Conservation (phyloP, 1,284 basidiomycete species). For the Pisolithus thermaeus region DNA sequence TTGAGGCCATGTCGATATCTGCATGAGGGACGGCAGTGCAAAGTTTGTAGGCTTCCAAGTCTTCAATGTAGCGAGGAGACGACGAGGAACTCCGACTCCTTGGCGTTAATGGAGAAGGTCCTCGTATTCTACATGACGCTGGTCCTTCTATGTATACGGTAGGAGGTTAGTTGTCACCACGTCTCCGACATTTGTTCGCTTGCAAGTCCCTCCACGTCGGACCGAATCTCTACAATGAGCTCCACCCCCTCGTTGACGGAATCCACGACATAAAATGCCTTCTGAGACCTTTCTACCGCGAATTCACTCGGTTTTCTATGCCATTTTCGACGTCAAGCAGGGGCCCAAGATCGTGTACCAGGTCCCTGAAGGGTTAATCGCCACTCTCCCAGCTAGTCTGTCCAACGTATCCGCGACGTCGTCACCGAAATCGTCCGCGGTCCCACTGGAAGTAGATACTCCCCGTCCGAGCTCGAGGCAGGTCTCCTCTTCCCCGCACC, state of each 20-base stretch:
- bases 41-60: too few species aligned
- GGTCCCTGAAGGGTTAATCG: conserved; percentile 83
- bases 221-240: too few species aligned
- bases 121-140: too few species aligned
- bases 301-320: conserved; percentile 84
- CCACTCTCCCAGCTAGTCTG: conserved; percentile 31
- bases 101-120: too few species aligned
- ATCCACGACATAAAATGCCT: conserved; percentile 32
- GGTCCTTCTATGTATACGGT: too few species aligned
- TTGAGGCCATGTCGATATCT: conserved; percentile 2
- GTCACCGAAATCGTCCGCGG: conserved; percentile 43
- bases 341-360: conserved; percentile 87
- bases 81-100: too few species aligned
- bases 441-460: conserved; percentile 33
- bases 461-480: conserved; percentile 37
- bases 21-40: not conserved
- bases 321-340: conserved; percentile 75
- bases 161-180: too few species aligned
- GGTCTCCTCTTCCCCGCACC: conserved; percentile 45
- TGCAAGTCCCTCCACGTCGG: too few species aligned
- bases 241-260: not conserved
- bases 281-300: conserved; percentile 68
- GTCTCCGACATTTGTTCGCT: too few species aligned
- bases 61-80: too few species aligned
- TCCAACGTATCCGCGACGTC: conserved; percentile 32